phyloP scores from a whole-genome alignment of 1,284 basidiomycete species.

The Meira miltonrushii region DNA sequence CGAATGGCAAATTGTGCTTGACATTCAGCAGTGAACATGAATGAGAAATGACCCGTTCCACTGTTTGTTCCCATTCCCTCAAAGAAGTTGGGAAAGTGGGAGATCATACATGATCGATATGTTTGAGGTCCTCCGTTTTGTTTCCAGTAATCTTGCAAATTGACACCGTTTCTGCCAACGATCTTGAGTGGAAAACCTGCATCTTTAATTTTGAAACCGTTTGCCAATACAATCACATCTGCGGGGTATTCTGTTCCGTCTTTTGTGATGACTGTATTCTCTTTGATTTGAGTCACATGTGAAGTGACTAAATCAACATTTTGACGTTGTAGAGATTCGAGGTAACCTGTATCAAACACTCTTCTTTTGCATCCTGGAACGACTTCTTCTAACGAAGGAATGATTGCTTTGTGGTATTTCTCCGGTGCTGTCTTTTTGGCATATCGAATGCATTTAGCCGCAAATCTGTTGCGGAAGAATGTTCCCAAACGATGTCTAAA shows the following conservation, averaged over 20 bases:
- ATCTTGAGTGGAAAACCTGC: constrained; percentile 42
- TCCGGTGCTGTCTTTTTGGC: constrained; percentile 38
- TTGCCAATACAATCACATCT: constrained; percentile 50
- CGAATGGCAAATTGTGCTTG: constrained; percentile 32
- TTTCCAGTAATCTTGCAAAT: constrained; percentile 38
- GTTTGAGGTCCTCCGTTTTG: constrained; percentile 37
- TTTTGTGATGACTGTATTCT: constrained; percentile 35
- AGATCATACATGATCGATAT: constrained; percentile 39
- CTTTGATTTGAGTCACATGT: constrained; percentile 37
- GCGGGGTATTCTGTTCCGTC: constrained; percentile 42
- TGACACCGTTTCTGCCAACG: constrained; percentile 22
- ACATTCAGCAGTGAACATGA: constrained; percentile 45
- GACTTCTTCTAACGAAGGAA: constrained; percentile 38
- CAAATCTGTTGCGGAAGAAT: constrained; percentile 27
- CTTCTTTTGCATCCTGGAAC: constrained; percentile 45
- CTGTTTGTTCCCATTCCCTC: constrained; percentile 41
- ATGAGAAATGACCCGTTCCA: constrained; percentile 42
- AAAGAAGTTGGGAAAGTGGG: constrained; percentile 47
- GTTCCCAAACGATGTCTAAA: constrained; percentile 26
- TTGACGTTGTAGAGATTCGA: constrained; percentile 30
- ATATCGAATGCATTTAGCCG: constrained; percentile 30
- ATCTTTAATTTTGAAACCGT: constrained; percentile 35
- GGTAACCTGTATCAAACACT: constrained; percentile 43
- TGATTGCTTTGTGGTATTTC: constrained; percentile 42
- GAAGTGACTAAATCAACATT: constrained; percentile 36